These are phyloP conservation scores for Kodamaea fukazawae DNA, from an alignment of 805 yeast genomes.

Conservation along the genomic window DNA sequence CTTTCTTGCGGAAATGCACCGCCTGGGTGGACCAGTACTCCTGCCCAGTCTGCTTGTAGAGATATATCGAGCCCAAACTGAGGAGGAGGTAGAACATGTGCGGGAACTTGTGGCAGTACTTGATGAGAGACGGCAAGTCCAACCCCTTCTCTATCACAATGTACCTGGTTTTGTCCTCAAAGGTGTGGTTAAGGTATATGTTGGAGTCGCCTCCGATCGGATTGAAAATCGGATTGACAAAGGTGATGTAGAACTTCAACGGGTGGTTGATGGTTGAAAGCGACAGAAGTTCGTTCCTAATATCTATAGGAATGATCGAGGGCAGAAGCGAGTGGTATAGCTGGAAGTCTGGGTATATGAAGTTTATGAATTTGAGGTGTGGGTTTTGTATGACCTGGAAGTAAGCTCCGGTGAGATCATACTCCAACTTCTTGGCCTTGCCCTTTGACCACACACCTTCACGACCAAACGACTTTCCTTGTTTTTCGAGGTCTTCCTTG, in stretches of 20 bases:
- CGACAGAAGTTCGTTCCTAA: constrained; percentile 12
- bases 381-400: constrained; percentile 16
- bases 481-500: constrained; percentile 23
- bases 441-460: constrained; percentile 27
- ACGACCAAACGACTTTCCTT: constrained; percentile 26
- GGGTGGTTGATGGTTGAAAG: constrained; percentile 19
- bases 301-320: constrained; percentile 24
- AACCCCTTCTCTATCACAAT: constrained; percentile 24
- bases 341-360: constrained; percentile 15
- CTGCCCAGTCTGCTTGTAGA: constrained; percentile 16
- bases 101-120: constrained; percentile 22
- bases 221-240: constrained; percentile 27
- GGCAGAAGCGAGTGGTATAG: constrained; percentile 16
- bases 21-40: constrained; percentile 20
- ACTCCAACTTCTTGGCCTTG: constrained; percentile 10
- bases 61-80: constrained; percentile 25
- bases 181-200: constrained; percentile 10
- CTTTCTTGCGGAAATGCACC: constrained; percentile 16
- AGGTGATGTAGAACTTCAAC: constrained; percentile 23
- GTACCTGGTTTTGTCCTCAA: constrained; percentile 6
- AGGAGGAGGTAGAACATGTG: constrained; percentile 24
- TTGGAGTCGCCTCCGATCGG: constrained; percentile 19
- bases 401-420: constrained; percentile 12
- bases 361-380: constrained; percentile 19
- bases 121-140: constrained; percentile 19